These are phyloP conservation scores for Nothophoma quercina DNA, from an alignment of 2,329 filamentous ascomycete species.

Conservation along the genomic window DNA sequence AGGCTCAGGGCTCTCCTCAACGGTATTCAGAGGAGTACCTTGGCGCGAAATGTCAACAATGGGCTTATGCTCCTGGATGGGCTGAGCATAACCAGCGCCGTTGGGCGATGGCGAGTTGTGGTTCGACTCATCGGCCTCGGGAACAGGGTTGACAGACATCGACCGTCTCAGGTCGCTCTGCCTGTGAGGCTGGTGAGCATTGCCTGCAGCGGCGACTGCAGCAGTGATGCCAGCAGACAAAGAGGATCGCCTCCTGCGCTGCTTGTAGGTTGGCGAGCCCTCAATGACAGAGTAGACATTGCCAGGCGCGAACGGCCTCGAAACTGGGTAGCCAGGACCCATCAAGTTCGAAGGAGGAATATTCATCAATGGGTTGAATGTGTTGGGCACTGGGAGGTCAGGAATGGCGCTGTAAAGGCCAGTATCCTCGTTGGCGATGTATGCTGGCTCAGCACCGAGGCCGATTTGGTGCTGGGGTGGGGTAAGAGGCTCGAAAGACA, in stretches of 20 bases:
- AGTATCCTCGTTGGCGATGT: slow-evolving; percentile 98
- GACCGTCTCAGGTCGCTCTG: slow-evolving; percentile 92
- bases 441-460: slow-evolving; percentile 87
- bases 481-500: slow-evolving; percentile 96
- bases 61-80: slow-evolving; percentile 75
- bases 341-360: slow-evolving; percentile 85
- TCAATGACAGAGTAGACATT: slow-evolving; percentile 97
- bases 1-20: slow-evolving; percentile 81
- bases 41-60: slow-evolving; percentile 84
- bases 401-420: slow-evolving; percentile 95
- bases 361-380: slow-evolving; percentile 88
- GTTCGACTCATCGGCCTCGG: slow-evolving; percentile 78
- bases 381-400: slow-evolving; percentile 78
- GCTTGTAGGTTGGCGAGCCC: slow-evolving; percentile 98
- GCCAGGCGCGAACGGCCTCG: slow-evolving; percentile 71
- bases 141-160: slow-evolving; percentile 83
- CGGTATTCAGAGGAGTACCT: slow-evolving; percentile 84
- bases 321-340: slow-evolving; percentile 77
- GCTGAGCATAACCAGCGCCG: slow-evolving; percentile 62
- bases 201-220: slow-evolving; percentile 66
- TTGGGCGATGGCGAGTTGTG: slow-evolving; percentile 81
- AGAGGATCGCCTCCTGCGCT: slow-evolving; percentile 90
- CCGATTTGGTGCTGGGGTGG: slow-evolving; percentile 88
- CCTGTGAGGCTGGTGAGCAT: slow-evolving; percentile 71
- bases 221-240: slow-evolving; percentile 82